phyloP scores from a whole-genome alignment of 2,329 filamentous ascomycete genomes.

The Dothiorella sarmentorum region DNA sequence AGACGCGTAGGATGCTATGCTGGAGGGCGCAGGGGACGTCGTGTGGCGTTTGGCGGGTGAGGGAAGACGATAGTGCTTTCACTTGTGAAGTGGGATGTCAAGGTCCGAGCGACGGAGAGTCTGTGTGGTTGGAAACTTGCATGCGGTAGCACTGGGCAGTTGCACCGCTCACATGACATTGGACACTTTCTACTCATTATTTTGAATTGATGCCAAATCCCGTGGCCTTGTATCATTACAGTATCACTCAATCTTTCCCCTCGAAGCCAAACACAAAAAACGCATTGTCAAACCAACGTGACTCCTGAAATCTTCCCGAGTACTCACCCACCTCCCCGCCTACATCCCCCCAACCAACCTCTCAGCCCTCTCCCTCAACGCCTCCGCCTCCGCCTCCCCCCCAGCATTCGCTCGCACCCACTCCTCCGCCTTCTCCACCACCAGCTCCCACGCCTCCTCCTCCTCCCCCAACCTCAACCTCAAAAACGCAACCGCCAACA shows the following conservation, averaged over 20 bases:
- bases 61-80: neutral
- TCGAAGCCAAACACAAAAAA: too few relatives aligned
- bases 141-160: too few relatives aligned
- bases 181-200: too few relatives aligned
- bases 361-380: neutral
- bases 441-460: constrained; percentile 61
- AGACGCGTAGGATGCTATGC: neutral
- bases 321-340: neutral
- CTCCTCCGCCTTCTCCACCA: constrained; percentile 56
- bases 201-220: too few relatives aligned
- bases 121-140: neutral
- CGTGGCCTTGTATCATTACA: too few relatives aligned
- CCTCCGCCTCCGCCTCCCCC: constrained; percentile 1
- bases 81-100: neutral
- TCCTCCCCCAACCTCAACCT: constrained; percentile 44
- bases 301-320: neutral
- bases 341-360: neutral
- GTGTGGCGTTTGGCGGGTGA: neutral
- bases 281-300: too few relatives aligned
- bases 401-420: constrained; percentile 45
- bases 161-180: too few relatives aligned
- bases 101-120: neutral
- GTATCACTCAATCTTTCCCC: too few relatives aligned
- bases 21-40: neutral
- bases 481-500: constrained; percentile 49